phyloP scores from a whole-genome alignment of 2,329 filamentous ascomycete genomes.

The Leptographium lundbergii region DNA sequence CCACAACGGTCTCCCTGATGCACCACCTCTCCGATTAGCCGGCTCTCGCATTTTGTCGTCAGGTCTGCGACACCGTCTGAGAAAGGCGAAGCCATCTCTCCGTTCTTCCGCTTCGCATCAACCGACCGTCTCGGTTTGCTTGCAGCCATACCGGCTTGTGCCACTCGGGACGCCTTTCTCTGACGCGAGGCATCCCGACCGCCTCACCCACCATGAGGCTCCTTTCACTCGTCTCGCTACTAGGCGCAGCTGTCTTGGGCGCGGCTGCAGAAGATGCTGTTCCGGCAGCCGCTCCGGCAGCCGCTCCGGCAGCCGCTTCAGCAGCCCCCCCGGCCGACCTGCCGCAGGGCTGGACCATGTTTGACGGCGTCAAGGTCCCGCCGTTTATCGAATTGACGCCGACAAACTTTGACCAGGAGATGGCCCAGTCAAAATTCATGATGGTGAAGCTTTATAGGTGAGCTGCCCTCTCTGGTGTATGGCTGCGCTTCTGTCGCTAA shows the following conservation, averaged over 20 bases:
- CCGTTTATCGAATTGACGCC: slow-evolving; percentile 48
- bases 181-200: neutral
- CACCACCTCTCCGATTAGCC: neutral
- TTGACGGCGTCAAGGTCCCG: slow-evolving; percentile 56
- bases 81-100: neutral
- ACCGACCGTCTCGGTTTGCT: neutral
- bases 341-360: slow-evolving; percentile 37
- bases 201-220: slow-evolving; percentile 27
- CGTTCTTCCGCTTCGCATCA: neutral
- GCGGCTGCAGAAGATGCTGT: slow-evolving; percentile 35
- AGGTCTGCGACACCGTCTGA: too few species aligned
- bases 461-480: neutral
- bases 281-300: slow-evolving; percentile 27
- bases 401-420: slow-evolving; percentile 42
- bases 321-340: slow-evolving; percentile 15
- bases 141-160: neutral
- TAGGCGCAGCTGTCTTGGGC: slow-evolving; percentile 31
- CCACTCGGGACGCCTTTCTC: neutral
- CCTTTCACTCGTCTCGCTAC: slow-evolving; percentile 29
- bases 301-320: neutral
- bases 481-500: slow-evolving; percentile 2
- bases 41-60: neutral
- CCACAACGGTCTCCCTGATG: neutral
- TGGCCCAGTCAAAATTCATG: slow-evolving; percentile 39
- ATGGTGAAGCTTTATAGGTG: slow-evolving; percentile 59